Conservation (phyloP, 2,329 filamentous ascomycete species). For the Plenodomus lindquistii region DNA sequence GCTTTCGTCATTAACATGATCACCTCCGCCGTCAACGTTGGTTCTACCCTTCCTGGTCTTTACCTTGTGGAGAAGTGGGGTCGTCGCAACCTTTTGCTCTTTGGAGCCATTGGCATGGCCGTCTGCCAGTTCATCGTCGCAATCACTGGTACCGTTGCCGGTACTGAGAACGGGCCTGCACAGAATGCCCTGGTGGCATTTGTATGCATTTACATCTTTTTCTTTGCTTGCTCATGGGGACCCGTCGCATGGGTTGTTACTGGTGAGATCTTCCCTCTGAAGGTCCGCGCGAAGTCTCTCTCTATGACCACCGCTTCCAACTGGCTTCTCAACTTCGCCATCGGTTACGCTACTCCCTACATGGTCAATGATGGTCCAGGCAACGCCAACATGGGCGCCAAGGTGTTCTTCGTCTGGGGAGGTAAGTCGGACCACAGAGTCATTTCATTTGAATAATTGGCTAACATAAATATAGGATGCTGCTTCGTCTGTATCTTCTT, state of each 20-base stretch:
- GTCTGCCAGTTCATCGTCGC: constrained; percentile 50
- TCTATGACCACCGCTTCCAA: constrained; percentile 56
- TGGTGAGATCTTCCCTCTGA: constrained; percentile 50
- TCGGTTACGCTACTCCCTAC: constrained; percentile 65
- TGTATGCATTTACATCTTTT: constrained; percentile 74
- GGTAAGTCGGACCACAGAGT: no score
- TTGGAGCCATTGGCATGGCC: constrained; percentile 74
- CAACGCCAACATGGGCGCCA: constrained; percentile 65
- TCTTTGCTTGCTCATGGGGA: constrained; percentile 79
- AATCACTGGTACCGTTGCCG: constrained; percentile 46
- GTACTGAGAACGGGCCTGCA: constrained; percentile 41
- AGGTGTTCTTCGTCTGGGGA: constrained; percentile 62
- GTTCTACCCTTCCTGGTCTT: constrained; percentile 74
- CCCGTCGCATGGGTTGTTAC: constrained; percentile 69
- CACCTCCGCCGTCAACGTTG: constrained; percentile 76
- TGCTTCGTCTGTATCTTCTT: constrained; percentile 63
- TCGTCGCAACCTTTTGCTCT: constrained; percentile 72
- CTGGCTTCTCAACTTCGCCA: constrained; percentile 60
- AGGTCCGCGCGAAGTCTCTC: constrained; percentile 53
- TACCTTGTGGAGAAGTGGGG: constrained; percentile 80
- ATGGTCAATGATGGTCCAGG: constrained; percentile 63
- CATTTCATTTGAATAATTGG: no score
- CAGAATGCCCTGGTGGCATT: constrained; percentile 48
- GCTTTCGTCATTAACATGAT: constrained; percentile 74
- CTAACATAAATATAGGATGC: no score